A percentile compares a stretch with the other conserved stretches of the same genome.
Evolutionary conservation across 1,139 yeast species (phyloP).

Genomic region (Petasospora rhodanensis): DNA sequence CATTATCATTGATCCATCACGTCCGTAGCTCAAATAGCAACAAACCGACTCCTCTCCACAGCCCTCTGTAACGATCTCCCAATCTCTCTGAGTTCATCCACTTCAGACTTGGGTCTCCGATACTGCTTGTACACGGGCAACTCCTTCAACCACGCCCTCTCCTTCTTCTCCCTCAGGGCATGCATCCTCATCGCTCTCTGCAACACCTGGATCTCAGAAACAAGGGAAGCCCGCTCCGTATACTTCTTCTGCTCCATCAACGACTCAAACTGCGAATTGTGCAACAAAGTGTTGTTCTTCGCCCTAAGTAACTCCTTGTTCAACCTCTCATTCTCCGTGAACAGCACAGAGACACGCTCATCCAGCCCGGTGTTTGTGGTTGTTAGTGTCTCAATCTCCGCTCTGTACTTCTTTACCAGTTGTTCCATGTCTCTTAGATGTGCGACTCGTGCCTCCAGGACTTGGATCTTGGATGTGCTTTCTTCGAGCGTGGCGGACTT

Average conservation of each 20-base stretch:
- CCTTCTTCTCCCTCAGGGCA: constrained; percentile 1
- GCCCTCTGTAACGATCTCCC: constrained; percentile 15
- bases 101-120: constrained; percentile 4
- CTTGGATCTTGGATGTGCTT: constrained; percentile 35
- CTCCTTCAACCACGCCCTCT: constrained; percentile 14
- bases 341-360: constrained; percentile 1
- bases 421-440: constrained; percentile 15
- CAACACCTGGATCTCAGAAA: constrained; percentile 21
- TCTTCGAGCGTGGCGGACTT: constrained; percentile 22
- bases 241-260: constrained; percentile 17
- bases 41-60: constrained; percentile 7
- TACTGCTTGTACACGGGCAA: constrained; percentile 9
- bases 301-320: constrained; percentile 12
- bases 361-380: constrained; percentile 8
- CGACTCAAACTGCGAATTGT: constrained; percentile 19
- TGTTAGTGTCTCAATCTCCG: constrained; percentile 7
- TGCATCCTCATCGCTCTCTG: constrained; percentile 15
- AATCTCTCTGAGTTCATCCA: constrained; percentile 17
- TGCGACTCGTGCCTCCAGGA: constrained; percentile 38
- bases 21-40: no score
- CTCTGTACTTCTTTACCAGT: constrained; percentile 13
- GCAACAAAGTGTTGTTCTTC: constrained; percentile 15
- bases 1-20: no score
- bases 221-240: constrained; percentile 13
- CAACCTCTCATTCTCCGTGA: constrained; percentile 6